These are phyloP conservation scores for Skeletonema potamos DNA, from an alignment of 108 stramenopile species.

Conservation along the genomic window DNA sequence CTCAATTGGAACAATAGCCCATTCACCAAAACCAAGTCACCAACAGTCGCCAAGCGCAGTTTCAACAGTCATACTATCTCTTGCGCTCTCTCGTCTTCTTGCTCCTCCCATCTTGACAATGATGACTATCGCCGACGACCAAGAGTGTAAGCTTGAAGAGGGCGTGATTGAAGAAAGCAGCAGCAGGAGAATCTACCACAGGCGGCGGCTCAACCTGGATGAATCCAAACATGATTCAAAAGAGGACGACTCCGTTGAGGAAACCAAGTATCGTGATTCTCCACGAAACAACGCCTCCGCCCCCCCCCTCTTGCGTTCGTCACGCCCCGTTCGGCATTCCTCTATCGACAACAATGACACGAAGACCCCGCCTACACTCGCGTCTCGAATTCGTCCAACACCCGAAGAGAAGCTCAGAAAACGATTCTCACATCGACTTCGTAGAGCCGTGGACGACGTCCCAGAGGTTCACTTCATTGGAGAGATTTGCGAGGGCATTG, in stretches of 20 bases:
- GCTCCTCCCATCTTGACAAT: neutral
- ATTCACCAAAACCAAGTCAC: too few species aligned
- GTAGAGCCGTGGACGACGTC: conserved; percentile 37
- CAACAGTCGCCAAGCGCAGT: too few species aligned
- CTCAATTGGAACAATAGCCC: neutral
- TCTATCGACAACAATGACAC: neutral
- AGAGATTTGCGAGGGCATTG: conserved; percentile 52
- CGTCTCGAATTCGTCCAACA: conserved; percentile 20
- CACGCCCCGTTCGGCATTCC: neutral
- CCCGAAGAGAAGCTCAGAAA: conserved; percentile 39
- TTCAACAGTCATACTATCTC: too few species aligned
- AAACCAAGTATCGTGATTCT: neutral
- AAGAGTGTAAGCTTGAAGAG: conserved; percentile 1
- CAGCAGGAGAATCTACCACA: neutral
- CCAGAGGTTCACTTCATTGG: conserved; percentile 70
- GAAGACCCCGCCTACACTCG: neutral
- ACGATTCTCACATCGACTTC: conserved; percentile 33
- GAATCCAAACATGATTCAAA: neutral
- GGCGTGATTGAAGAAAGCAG: neutral
- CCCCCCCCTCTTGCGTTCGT: neutral
- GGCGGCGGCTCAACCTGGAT: neutral
- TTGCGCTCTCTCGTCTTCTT: too few species aligned
- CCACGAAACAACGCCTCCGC: neutral
- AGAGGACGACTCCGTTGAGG: neutral
- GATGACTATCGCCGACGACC: neutral